Percentiles rank a stretch among this genome's conserved stretches.
Conservation (phyloP, 2,329 filamentous ascomycete genomes). For the Verticillium klebahnii region DNA sequence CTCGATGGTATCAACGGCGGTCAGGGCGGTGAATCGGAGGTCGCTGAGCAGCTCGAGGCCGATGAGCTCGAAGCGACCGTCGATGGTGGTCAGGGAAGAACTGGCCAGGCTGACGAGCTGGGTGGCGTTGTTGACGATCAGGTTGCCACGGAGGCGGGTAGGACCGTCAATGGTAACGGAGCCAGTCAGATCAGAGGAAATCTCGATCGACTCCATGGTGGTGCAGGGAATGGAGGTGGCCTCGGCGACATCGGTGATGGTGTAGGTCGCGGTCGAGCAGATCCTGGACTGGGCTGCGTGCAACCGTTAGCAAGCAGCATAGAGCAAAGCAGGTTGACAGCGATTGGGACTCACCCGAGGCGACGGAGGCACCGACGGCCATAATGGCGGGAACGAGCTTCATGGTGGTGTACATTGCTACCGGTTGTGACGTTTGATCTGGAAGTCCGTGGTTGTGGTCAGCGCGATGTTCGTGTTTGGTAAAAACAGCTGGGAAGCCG, state of each 20-base stretch:
- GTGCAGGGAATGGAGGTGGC: constrained; percentile 60
- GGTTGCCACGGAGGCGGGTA: constrained; percentile 49
- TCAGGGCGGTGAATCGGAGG: constrained; percentile 63
- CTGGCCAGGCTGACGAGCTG: constrained; percentile 59
- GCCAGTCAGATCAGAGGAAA: constrained; percentile 52
- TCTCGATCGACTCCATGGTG: constrained; percentile 62
- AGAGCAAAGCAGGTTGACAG: neutral
- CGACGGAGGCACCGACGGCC: constrained; percentile 35
- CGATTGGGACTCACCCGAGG: constrained; percentile 33
- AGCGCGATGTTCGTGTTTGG: neutral
- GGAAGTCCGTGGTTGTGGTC: neutral
- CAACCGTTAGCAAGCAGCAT: constrained; percentile 1
- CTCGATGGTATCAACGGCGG: constrained; percentile 59
- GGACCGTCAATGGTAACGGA: constrained; percentile 59
- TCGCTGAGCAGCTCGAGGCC: constrained; percentile 64
- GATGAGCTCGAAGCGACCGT: constrained; percentile 64
- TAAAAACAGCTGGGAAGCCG: neutral
- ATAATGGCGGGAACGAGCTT: constrained; percentile 39
- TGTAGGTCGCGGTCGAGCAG: constrained; percentile 36
- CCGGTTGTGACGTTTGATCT: constrained; percentile 3
- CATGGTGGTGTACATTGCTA: constrained; percentile 43
- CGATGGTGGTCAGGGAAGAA: constrained; percentile 58
- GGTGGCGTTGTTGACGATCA: constrained; percentile 57
- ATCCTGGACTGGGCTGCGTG: constrained; percentile 25
- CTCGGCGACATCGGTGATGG: constrained; percentile 61